Conservation (phyloP, 805 yeast genomes). For the Metschnikowia peoriensis region DNA sequence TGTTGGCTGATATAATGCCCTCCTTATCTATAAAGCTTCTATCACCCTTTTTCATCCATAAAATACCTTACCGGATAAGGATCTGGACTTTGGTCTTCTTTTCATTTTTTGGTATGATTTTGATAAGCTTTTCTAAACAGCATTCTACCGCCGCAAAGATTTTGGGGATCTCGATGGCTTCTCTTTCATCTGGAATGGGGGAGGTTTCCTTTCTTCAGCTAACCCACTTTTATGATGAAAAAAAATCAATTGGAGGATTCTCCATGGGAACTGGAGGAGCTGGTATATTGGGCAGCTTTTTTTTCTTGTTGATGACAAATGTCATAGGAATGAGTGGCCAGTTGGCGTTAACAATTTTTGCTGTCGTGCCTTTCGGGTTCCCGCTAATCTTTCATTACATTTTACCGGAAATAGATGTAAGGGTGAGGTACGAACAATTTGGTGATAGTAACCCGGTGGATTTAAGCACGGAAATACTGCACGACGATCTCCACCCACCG, state of each 20-base stretch:
- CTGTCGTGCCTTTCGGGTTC: constrained; percentile 53
- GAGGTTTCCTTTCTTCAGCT: constrained; percentile 85
- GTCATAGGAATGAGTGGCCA: constrained; percentile 56
- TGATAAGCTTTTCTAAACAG: constrained; percentile 47
- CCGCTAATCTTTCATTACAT: constrained; percentile 28
- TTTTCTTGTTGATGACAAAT: constrained; percentile 70
- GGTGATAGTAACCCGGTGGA: not conserved
- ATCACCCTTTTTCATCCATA: constrained; percentile 79
- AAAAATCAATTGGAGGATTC: constrained; percentile 74
- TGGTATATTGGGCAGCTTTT: constrained; percentile 79
- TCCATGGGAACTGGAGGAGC: constrained; percentile 97
- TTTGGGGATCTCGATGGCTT: constrained; percentile 75
- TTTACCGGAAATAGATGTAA: constrained; percentile 19
- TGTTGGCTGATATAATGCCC: constrained; percentile 85
- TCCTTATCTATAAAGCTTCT: constrained; percentile 65
- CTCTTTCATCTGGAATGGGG: constrained; percentile 84
- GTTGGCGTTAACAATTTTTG: constrained; percentile 54
- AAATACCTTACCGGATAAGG: constrained; percentile 56
- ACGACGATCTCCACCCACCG: not conserved
- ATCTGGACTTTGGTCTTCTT: constrained; percentile 53
- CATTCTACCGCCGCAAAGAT: constrained; percentile 41
- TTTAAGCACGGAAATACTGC: not conserved
- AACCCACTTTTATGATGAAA: constrained; percentile 68
- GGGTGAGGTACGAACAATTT: constrained; percentile 1
- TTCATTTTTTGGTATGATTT: constrained; percentile 72